Conservation (phyloP, 2,329 filamentous ascomycete genomes). For the Emmonsia crescens region DNA sequence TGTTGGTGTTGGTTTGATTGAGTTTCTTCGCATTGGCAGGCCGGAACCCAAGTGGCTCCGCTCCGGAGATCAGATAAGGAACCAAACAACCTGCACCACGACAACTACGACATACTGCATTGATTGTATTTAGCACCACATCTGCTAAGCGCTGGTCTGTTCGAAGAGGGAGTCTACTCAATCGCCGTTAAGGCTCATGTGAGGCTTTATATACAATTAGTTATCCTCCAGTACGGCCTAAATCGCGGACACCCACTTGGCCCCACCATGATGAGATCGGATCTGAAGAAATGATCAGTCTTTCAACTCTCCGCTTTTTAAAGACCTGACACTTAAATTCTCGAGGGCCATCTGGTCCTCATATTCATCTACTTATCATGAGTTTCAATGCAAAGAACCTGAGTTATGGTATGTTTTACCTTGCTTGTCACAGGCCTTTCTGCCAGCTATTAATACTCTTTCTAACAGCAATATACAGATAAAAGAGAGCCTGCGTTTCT, state of each 20-base stretch:
- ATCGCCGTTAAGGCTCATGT: neutral
- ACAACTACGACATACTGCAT: too few relatives aligned
- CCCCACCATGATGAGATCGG: neutral
- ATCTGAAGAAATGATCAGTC: neutral
- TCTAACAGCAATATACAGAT: conserved; percentile 15
- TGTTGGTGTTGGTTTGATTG: neutral
- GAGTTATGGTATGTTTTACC: conserved; percentile 28
- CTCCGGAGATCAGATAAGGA: neutral
- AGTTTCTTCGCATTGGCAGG: neutral
- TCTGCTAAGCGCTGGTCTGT: neutral
- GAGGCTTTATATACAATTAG: neutral
- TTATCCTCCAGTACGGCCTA: neutral
- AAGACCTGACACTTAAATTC: neutral
- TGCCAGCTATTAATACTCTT: neutral
- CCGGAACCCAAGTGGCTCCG: neutral
- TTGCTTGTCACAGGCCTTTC: neutral
- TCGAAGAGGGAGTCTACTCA: neutral
- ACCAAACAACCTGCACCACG: neutral
- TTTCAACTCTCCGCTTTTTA: neutral
- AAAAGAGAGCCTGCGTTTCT: conserved; percentile 35
- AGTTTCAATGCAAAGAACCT: conserved; percentile 35
- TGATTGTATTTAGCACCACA: neutral
- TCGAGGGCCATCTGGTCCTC: neutral
- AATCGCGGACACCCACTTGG: neutral
- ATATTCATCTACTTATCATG: conserved; percentile 17